These are phyloP conservation scores for Phytophthora pluvialis DNA, from an alignment of 352 stramenopile species.

Conservation along the genomic window DNA sequence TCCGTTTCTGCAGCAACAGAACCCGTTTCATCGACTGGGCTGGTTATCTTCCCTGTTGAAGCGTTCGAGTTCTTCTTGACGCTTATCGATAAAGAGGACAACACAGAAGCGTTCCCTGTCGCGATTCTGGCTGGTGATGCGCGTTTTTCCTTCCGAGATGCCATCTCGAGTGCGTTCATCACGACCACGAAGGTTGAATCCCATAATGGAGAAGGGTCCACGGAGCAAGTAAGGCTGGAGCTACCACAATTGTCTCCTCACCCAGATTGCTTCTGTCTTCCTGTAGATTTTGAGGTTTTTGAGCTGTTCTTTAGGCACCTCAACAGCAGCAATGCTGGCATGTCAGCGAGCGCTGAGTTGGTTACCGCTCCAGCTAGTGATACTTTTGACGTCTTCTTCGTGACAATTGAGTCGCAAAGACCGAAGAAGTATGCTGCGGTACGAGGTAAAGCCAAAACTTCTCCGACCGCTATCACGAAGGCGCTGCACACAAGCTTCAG, in stretches of 20 bases:
- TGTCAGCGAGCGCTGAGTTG: conserved; percentile 25
- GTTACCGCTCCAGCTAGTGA: conserved; percentile 57
- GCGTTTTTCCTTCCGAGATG: conserved; percentile 66
- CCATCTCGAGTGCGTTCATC: conserved; percentile 67
- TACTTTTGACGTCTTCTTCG: conserved; percentile 79
- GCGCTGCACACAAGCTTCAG: conserved; percentile 37
- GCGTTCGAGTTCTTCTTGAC: conserved; percentile 60
- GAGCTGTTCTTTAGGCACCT: conserved; percentile 48
- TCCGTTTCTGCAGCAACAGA: neutral
- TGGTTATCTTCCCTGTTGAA: conserved; percentile 78
- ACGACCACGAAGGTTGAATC: conserved; percentile 6
- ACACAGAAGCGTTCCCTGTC: conserved; percentile 30
- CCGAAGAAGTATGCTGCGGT: neutral
- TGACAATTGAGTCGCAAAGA: conserved; percentile 16
- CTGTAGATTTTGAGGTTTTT: conserved; percentile 79
- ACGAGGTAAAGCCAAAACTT: neutral
- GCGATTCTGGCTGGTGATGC: conserved; percentile 61
- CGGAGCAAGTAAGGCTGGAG: conserved; percentile 35
- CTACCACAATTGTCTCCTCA: conserved; percentile 81
- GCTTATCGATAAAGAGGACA: conserved; percentile 25
- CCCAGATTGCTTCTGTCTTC: conserved; percentile 83
- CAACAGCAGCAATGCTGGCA: neutral
- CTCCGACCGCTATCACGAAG: neutral
- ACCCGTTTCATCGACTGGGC: conserved; percentile 34
- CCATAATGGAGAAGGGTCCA: conserved; percentile 11